Conservation (phyloP, 192 early-diverging fungal genomes). For the Helicostylum pulchrum region DNA sequence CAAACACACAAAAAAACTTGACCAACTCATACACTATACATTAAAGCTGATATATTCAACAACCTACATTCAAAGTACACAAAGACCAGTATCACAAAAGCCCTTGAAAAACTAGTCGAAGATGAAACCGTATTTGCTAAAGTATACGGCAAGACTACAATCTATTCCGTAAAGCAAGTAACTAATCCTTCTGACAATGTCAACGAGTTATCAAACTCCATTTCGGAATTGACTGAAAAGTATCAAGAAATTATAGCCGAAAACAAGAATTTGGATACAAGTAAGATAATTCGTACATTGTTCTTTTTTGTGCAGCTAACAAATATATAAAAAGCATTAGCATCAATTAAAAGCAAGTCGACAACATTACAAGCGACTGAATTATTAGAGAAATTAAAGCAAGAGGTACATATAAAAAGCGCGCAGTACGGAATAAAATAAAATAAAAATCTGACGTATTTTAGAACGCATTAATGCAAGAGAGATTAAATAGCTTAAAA, state of each 20-base stretch:
- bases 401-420: neutral
- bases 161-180: conserved; percentile 14
- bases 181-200: neutral
- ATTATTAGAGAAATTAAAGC: neutral
- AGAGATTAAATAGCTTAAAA: neutral
- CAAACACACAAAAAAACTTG: neutral
- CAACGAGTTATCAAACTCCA: neutral
- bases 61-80: conserved; percentile 17
- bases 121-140: neutral
- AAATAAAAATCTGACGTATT: neutral
- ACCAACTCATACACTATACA: neutral
- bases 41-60: conserved; percentile 15
- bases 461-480: neutral
- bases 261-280: neutral
- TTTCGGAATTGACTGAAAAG: neutral
- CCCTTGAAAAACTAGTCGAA: conserved; percentile 5
- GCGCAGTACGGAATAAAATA: neutral
- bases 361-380: neutral
- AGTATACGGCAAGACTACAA: conserved; percentile 11
- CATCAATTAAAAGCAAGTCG: conserved; percentile 8
- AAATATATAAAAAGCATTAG: too few species aligned
- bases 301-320: too few species aligned
- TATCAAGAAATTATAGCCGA: neutral
- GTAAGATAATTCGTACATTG: neutral
- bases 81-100: conserved; percentile 3